Conservation (phyloP, 2,329 filamentous ascomycete genomes). For the Exophiala calicioides region DNA sequence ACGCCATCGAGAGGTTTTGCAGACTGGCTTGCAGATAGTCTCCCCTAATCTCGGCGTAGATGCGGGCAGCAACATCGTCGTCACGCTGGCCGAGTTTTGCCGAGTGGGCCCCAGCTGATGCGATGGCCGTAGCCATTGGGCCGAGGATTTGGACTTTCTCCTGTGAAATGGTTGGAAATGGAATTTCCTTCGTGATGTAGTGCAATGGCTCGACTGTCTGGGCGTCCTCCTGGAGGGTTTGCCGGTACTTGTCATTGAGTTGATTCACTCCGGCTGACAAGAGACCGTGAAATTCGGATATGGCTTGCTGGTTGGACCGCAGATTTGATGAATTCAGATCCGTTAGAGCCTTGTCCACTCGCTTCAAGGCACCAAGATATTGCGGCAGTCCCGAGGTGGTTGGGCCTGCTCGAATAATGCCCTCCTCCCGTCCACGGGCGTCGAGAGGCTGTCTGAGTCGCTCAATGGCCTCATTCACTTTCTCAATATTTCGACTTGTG, state of each 20-base stretch:
- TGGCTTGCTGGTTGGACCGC: constrained; percentile 85
- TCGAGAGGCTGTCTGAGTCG: constrained; percentile 86
- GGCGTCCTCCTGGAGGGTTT: constrained; percentile 75
- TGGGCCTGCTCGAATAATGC: constrained; percentile 84
- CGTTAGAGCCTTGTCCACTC: constrained; percentile 77
- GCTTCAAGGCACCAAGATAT: constrained; percentile 86
- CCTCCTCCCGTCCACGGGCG: constrained; percentile 87
- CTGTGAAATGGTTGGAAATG: constrained; percentile 77
- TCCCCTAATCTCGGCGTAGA: constrained; percentile 83
- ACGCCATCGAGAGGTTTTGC: constrained; percentile 83
- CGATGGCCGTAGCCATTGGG: constrained; percentile 76
- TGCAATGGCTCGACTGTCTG: constrained; percentile 83
- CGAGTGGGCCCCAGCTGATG: constrained; percentile 58
- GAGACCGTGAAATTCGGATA: constrained; percentile 74
- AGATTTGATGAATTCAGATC: constrained; percentile 90
- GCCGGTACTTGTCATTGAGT: constrained; percentile 80
- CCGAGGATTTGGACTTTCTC: constrained; percentile 75
- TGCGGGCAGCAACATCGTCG: constrained; percentile 72
- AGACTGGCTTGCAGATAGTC: constrained; percentile 81
- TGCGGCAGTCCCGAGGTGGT: constrained; percentile 77
- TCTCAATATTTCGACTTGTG: constrained; percentile 86
- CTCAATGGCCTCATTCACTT: constrained; percentile 82
- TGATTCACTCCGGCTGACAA: constrained; percentile 78
- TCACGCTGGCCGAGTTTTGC: constrained; percentile 51
- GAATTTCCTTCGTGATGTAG: constrained; percentile 80